Evolutionary conservation across 73 alveolate genomes (phyloP).

Genomic region (Paramecium pentaurelia): DNA sequence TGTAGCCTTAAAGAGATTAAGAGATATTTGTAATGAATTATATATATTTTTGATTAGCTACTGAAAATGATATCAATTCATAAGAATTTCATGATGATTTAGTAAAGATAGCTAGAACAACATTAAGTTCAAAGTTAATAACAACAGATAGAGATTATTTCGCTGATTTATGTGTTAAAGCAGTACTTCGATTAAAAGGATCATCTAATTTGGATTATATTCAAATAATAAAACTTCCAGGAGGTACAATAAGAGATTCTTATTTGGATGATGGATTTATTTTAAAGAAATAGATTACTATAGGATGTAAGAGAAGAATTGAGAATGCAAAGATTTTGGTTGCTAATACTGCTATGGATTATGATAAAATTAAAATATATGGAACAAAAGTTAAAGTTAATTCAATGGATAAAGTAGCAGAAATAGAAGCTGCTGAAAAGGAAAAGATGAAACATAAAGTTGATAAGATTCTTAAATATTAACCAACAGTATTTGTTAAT

Average conservation of each 20-base stretch:
- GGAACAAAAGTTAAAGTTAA: conserved; percentile 97
- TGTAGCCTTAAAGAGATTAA: conserved; percentile 78
- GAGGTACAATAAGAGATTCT: conserved; percentile 93
- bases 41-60: conserved; percentile 52
- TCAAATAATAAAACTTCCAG: conserved; percentile 94
- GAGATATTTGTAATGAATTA: conserved; percentile 31
- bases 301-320: conserved; percentile 88
- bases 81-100: conserved; percentile 86
- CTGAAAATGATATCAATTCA: conserved; percentile 75
- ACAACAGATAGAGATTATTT: conserved; percentile 92
- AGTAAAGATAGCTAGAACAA: conserved; percentile 93
- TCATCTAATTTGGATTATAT: conserved; percentile 87
- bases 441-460: conserved; percentile 96
- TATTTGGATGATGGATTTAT: conserved; percentile 97
- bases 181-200: conserved; percentile 94
- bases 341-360: conserved; percentile 97
- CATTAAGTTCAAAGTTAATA: conserved; percentile 93
- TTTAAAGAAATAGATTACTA: conserved; percentile 89
- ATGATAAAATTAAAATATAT: conserved; percentile 96
- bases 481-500: conserved; percentile 96
- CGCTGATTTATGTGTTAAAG: conserved; percentile 95
- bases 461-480: conserved; percentile 88
- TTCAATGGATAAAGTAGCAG: conserved; percentile 92
- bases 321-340: conserved; percentile 89
- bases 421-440: conserved; percentile 96